Evolutionary conservation across 176 grass and related monocot species (phyloP), one percentile per base, ranked within the genome.

Genomic region (Carex myosuroides): DNA sequence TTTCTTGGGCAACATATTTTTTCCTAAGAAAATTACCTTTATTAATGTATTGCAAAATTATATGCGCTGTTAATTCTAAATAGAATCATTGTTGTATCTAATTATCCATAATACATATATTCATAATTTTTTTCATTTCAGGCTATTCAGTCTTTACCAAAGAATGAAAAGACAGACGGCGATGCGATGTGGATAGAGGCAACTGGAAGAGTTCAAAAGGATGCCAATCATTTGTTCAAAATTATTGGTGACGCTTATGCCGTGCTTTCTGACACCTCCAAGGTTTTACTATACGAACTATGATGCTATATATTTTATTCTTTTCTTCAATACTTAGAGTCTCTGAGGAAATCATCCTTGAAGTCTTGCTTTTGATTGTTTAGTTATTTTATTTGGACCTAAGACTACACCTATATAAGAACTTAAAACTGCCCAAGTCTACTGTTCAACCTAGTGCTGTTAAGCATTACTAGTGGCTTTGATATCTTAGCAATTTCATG

Each of bases 161-260:
- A 90, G 90, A 93, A 84, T 85, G 92, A 98, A 87, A 98, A 84
- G 88, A 73, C 85, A 24, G 79, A 84, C 46, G 84, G 42, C 17
- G 32, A 92, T 87, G 73, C 60, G 52, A 32, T 86, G n/a, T 94
- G 88, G 88, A 73, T 65, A 73, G 85, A 91, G 56, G 85, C 94
- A 37, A 79, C 54, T 83, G 88, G 77, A 3, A 74, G 83, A 75
- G 87, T 98, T 63, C 87, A 79, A 62, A 93, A 80, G 56, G 92
- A 94, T 73, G 92, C 95, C 60, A 86, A 91, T 90, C 90, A 93
- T 68, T 90, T 98, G 81, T 98, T 94, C 79, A 90, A 98, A 91
- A 64, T 98, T 56, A 98, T 98, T 73, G 95, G 91, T 32, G 90
- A 98, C 62, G 91, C 95, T 46, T 98, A 98, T 82, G 81, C 90